Percentiles rank a stretch among this genome's conserved stretches.
These are phyloP conservation scores for Candida sp. DNA, from an alignment of 1,139 yeast species.

Conservation along the genomic window DNA sequence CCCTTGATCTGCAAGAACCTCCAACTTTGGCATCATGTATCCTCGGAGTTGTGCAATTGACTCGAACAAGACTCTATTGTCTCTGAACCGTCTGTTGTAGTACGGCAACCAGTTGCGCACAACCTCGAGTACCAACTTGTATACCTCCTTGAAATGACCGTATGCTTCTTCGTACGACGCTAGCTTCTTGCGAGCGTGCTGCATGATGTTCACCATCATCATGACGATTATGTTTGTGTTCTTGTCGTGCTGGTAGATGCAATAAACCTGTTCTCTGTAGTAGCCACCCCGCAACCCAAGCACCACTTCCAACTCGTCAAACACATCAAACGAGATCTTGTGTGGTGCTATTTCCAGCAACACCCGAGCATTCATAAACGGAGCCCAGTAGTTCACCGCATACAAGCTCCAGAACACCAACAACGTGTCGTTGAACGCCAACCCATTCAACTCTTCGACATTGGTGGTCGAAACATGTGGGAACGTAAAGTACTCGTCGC, in stretches of 20 bases:
- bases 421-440: conserved; percentile 13
- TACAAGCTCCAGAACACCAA: conserved; percentile 33
- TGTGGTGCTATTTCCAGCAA: conserved; percentile 16
- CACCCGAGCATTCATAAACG: conserved; percentile 18
- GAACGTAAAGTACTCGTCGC: conserved; percentile 31
- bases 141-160: conserved; percentile 14
- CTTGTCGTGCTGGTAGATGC: conserved; percentile 19
- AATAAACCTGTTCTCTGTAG: conserved; percentile 5
- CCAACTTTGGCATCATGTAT: neutral
- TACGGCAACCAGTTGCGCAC: conserved; percentile 33
- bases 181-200: conserved; percentile 6
- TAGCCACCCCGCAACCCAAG: conserved; percentile 3
- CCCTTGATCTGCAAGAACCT: neutral
- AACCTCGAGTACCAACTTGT: conserved; percentile 15
- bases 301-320: conserved; percentile 7
- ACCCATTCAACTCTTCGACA: conserved; percentile 22
- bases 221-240: conserved; percentile 28
- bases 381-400: conserved; percentile 34
- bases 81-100: conserved; percentile 33
- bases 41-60: conserved; percentile 19
- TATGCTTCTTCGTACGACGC: conserved; percentile 10
- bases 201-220: conserved; percentile 17
- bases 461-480: conserved; percentile 21
- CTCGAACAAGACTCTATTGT: conserved; percentile 34
- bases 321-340: conserved; percentile 15